A percentile compares a stretch with the other conserved stretches of the same genome.
Evolutionary conservation across 495 filamentous ascomycete genomes (phyloP).

Genomic region (Sphaerosporella brunnea): DNA sequence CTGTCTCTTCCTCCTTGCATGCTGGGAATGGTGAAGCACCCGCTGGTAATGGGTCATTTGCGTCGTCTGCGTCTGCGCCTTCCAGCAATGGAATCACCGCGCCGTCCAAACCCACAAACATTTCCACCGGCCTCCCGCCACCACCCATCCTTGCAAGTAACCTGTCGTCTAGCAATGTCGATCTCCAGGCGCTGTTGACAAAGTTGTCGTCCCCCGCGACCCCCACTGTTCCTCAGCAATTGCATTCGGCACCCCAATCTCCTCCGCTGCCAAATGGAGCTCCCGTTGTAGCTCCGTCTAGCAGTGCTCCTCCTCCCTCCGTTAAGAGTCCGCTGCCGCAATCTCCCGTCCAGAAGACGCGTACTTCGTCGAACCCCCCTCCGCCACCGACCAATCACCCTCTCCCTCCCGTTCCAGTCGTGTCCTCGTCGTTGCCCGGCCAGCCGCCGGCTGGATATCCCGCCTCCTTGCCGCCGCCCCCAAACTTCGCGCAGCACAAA

Average conservation of each 20-base stretch:
- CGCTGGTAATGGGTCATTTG: constrained; percentile 18
- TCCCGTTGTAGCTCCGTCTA: constrained; percentile 11
- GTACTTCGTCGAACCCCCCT: constrained; percentile 4
- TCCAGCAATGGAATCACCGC: constrained; percentile 12
- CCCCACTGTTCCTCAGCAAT: constrained; percentile 13
- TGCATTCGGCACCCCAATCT: neutral
- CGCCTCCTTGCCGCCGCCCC: constrained; percentile 22
- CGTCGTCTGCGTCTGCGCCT: neutral
- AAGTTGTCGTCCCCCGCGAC: constrained; percentile 25
- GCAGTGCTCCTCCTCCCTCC: constrained; percentile 10
- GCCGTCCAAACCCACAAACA: constrained; percentile 18
- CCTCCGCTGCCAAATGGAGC: constrained; percentile 4
- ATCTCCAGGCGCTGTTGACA: constrained; percentile 26
- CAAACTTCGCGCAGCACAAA: constrained; percentile 24
- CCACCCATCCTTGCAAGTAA: constrained; percentile 14
- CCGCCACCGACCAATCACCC: constrained; percentile 22
- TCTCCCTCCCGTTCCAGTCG: constrained; percentile 16
- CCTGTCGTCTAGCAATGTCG: constrained; percentile 25
- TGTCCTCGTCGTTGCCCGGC: constrained; percentile 15
- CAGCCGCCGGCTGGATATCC: constrained; percentile 23
- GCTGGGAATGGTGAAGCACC: constrained; percentile 23
- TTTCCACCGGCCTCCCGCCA: constrained; percentile 3
- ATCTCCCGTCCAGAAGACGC: constrained; percentile 1
- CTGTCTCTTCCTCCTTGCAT: constrained; percentile 12
- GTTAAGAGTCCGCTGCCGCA: constrained; percentile 1